phyloP scores from a whole-genome alignment of 1,139 yeast genomes.

The Torulaspora pretoriensis region DNA sequence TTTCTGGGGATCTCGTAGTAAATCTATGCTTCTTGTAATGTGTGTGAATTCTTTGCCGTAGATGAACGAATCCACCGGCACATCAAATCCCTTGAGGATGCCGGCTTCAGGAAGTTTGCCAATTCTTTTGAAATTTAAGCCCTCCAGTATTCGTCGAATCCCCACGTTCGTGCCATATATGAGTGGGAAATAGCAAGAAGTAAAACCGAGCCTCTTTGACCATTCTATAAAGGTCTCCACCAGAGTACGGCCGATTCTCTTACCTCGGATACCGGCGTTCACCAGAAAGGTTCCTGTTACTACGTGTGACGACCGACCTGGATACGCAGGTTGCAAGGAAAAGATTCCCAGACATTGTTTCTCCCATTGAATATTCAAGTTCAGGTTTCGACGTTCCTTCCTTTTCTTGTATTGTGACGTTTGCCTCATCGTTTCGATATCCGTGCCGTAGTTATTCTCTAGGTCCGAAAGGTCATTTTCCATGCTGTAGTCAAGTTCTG shows the following conservation, averaged over 20 bases:
- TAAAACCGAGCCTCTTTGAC: slow-evolving; percentile 87
- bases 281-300: slow-evolving; percentile 87
- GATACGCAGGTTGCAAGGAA: slow-evolving; percentile 79
- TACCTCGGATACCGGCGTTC: slow-evolving; percentile 88
- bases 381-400: slow-evolving; percentile 29
- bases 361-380: slow-evolving; percentile 65
- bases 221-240: slow-evolving; percentile 82
- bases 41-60: slow-evolving; percentile 54
- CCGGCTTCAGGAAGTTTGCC: slow-evolving; percentile 86
- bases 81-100: slow-evolving; percentile 73
- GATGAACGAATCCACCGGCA: slow-evolving; percentile 76
- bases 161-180: slow-evolving; percentile 87
- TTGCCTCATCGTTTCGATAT: slow-evolving; percentile 31
- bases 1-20: slow-evolving; percentile 30
- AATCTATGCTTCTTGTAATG: slow-evolving; percentile 33
- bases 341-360: slow-evolving; percentile 85
- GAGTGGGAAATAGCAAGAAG: slow-evolving; percentile 75
- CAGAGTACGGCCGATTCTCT: slow-evolving; percentile 82
- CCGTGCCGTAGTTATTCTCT: slow-evolving; percentile 21
- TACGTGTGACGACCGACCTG: slow-evolving; percentile 90
- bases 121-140: slow-evolving; percentile 68
- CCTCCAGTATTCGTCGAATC: slow-evolving; percentile 74
- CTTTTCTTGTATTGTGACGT: slow-evolving; percentile 27
- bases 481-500: slow-evolving; percentile 47
- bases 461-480: slow-evolving; percentile 18